A percentile compares a stretch with the other conserved stretches of the same genome.
Conservation (phyloP, 768 basidiomycete species). For the Macrocybe gigantea region DNA sequence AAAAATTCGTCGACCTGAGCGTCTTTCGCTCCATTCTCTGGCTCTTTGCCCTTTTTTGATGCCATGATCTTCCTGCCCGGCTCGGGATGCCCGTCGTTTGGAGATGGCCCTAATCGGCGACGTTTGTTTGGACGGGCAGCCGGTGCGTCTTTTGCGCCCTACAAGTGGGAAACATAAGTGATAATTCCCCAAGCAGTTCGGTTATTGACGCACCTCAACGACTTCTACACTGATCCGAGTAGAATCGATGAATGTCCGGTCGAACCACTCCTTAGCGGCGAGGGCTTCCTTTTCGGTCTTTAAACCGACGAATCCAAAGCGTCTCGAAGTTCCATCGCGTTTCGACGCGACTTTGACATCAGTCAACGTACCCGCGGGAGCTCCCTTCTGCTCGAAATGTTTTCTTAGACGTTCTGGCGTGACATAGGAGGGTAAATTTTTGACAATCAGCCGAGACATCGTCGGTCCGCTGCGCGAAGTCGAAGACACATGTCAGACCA, state of each 20-base stretch:
- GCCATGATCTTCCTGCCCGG: slow-evolving; percentile 7
- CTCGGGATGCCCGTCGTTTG: slow-evolving; percentile 11
- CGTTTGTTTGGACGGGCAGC: slow-evolving; percentile 66
- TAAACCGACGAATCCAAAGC: slow-evolving; percentile 93
- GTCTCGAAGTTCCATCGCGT: slow-evolving; percentile 70
- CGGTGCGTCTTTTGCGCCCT: slow-evolving; percentile 70
- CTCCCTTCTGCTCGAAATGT: slow-evolving; percentile 59
- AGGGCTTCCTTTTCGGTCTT: slow-evolving; percentile 72
- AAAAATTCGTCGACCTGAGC: slow-evolving; percentile 60
- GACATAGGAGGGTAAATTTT: slow-evolving; percentile 70
- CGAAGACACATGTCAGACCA: background rate
- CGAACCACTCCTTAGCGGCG: slow-evolving; percentile 76
- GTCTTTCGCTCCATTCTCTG: slow-evolving; percentile 23
- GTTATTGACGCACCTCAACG: slow-evolving; percentile 57
- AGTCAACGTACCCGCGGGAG: slow-evolving; percentile 69
- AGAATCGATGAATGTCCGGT: slow-evolving; percentile 79
- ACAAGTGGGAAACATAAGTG: slow-evolving; percentile 3
- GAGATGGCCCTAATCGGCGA: slow-evolving; percentile 37
- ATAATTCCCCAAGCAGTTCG: slow-evolving; percentile 2
- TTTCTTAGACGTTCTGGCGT: slow-evolving; percentile 58
- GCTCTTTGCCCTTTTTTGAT: slow-evolving; percentile 5
- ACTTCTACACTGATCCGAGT: slow-evolving; percentile 69
- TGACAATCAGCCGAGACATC: slow-evolving; percentile 84
- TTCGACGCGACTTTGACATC: slow-evolving; percentile 81
- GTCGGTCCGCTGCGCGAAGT: background rate